phyloP scores from a whole-genome alignment of 441 rosid species.

The Mallotus japonicus region DNA sequence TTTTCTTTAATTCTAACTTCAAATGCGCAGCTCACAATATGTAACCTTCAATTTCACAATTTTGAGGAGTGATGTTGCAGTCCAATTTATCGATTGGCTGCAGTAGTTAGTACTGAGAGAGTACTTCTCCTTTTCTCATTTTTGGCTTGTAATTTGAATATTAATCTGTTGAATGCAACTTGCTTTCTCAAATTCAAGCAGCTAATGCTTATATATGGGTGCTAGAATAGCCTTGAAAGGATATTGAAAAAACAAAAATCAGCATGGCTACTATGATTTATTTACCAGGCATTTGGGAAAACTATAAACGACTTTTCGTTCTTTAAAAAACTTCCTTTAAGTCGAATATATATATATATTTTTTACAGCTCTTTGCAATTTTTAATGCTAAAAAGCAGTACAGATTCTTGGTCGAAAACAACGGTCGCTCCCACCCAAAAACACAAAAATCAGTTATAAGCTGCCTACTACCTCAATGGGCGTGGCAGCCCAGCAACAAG shows the following conservation, averaged over 20 bases:
- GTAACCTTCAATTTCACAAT: not conserved
- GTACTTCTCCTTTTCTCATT: not conserved
- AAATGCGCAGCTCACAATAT: not conserved
- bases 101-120: not conserved
- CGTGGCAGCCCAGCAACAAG: not conserved
- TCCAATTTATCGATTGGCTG: not conserved
- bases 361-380: too few relatives aligned
- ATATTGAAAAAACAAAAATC: too few relatives aligned
- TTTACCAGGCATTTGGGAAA: too few relatives aligned
- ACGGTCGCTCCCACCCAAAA: conserved; percentile 1
- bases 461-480: not conserved
- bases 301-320: too few relatives aligned
- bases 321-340: too few relatives aligned
- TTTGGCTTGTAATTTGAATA: conserved; percentile 2
- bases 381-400: too few relatives aligned
- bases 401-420: not conserved
- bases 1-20: not conserved
- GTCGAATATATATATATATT: too few relatives aligned
- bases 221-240: too few relatives aligned
- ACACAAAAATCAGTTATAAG: not conserved
- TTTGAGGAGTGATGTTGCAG: not conserved
- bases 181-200: not conserved
- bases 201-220: not conserved
- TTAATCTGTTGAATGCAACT: not conserved
- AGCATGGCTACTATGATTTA: too few relatives aligned